phyloP scores from a whole-genome alignment of 2,329 filamentous ascomycete genomes.

The Fusarium newnesense region DNA sequence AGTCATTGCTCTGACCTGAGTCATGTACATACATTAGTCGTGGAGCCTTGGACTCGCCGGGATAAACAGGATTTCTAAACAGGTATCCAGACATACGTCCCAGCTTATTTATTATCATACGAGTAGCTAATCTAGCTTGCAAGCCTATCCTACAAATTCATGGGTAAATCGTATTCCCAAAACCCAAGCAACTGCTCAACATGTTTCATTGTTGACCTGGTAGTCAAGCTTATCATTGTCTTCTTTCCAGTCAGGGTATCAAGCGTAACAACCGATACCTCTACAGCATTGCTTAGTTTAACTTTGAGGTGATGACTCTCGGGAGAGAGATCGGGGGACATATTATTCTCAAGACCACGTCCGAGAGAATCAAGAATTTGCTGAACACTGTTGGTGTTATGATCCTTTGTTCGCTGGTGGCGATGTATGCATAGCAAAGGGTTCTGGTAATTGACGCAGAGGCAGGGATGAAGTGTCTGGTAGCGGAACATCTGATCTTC shows the following conservation, averaged over 20 bases:
- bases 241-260: neutral
- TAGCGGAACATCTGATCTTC: neutral
- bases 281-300: neutral
- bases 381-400: neutral
- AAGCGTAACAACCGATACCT: neutral
- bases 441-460: neutral
- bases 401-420: fast-evolving
- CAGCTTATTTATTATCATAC: fast-evolving
- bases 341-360: neutral
- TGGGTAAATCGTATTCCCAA: neutral
- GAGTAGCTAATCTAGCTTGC: neutral
- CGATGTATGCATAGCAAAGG: fast-evolving
- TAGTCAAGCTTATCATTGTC: neutral
- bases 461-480: neutral
- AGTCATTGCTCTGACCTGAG: no score
- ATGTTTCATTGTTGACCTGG: neutral
- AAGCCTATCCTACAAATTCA: fast-evolving
- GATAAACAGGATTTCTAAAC: no score
- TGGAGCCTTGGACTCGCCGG: no score
- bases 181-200: neutral
- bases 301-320: neutral
- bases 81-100: neutral
- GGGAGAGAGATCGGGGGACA: fast-evolving
- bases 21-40: no score
- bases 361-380: no score